Percentiles rank a stretch among this genome's conserved stretches.
These are phyloP conservation scores for Phenoliferia sp. DNA, from an alignment of 1,284 basidiomycete genomes.

Conservation along the genomic window DNA sequence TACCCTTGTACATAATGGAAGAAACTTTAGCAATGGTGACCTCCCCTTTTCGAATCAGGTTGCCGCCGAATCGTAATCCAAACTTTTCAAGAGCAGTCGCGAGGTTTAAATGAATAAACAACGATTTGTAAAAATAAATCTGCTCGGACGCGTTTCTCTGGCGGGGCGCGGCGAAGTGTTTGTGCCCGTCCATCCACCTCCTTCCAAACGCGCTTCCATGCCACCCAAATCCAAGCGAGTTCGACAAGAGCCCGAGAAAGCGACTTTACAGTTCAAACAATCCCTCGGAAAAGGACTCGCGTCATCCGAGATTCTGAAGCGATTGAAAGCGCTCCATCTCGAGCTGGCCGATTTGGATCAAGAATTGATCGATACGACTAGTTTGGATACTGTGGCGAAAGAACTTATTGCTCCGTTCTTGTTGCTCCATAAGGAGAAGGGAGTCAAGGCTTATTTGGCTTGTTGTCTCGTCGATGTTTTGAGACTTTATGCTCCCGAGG, in stretches of 20 bases:
- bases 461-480: slow-evolving; percentile 94
- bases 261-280: not conserved
- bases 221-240: no score
- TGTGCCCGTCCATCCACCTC: no score
- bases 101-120: no score
- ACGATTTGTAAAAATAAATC: no score
- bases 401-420: slow-evolving; percentile 77
- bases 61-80: no score
- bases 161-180: no score
- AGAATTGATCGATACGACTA: slow-evolving; percentile 69
- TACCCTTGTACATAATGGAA: not conserved
- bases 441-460: slow-evolving; percentile 87
- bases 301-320: slow-evolving; percentile 65
- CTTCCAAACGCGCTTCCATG: no score
- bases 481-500: slow-evolving; percentile 90
- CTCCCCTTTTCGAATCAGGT: no score
- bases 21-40: no score
- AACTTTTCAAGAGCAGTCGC: no score
- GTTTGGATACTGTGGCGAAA: slow-evolving; percentile 64
- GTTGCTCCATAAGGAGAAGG: slow-evolving; percentile 81
- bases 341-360: slow-evolving; percentile 84
- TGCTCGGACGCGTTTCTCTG: no score
- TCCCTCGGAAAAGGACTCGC: not conserved
- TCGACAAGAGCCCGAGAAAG: not conserved
- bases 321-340: slow-evolving; percentile 70